Conservation (phyloP, 169 alveolate species). For the Plasmodium gallinaceum region DNA sequence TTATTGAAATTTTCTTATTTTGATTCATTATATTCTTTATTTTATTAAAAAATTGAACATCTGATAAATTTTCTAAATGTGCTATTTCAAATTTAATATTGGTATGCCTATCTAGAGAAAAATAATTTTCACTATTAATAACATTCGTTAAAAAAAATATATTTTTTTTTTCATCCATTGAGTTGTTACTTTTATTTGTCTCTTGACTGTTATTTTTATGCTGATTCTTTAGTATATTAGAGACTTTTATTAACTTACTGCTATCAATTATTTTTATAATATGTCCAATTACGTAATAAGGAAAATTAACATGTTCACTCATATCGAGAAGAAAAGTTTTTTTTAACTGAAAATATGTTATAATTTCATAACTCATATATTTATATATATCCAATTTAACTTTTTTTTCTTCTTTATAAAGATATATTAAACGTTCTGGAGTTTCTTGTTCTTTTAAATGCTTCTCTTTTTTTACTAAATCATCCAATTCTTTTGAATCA, state of each 20-base stretch:
- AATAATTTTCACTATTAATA: conserved; percentile 39
- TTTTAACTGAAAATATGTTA: conserved; percentile 62
- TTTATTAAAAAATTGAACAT: conserved; percentile 23
- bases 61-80: conserved; percentile 35
- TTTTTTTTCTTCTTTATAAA: conserved; percentile 68
- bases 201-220: conserved; percentile 9
- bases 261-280: conserved; percentile 32
- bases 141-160: conserved; percentile 59
- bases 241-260: not conserved
- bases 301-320: conserved; percentile 70
- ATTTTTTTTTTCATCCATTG: conserved; percentile 17
- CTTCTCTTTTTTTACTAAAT: not conserved
- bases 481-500: conserved; percentile 27
- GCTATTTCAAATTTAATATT: conserved; percentile 59
- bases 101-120: conserved; percentile 58
- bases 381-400: conserved; percentile 57
- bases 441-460: conserved; percentile 14
- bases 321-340: conserved; percentile 69
- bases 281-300: conserved; percentile 55
- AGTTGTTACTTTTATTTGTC: not conserved
- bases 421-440: conserved; percentile 67
- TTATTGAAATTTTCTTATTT: conserved; percentile 33
- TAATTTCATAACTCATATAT: conserved; percentile 64
- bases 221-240: not conserved
- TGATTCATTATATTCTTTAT: conserved; percentile 36